Evolutionary conservation across 257 asterid genomes (phyloP), one percentile per base, ranked within the genome.

Genomic region (Solanum gracilifrons): DNA sequence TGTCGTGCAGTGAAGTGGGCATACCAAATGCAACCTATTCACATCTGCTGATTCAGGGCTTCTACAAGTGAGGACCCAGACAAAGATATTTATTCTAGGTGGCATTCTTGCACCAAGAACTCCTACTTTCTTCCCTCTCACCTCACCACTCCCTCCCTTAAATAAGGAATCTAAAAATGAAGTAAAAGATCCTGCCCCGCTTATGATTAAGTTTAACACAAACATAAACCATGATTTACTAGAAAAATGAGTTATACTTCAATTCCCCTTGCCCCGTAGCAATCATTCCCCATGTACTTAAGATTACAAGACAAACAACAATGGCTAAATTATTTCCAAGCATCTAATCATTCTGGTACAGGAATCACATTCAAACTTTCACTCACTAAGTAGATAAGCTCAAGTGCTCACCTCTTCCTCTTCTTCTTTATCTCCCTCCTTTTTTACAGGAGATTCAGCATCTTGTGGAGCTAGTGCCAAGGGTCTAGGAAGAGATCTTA

Each of bases 401-500:
- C 84, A 62, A 77, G 85, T 35, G 91, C 96, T 89, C 87, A 96
- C 98, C 98, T 95, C 94, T 71, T 92, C 93, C 75, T 91, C 95
- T 89, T 91, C 98, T 89, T 92, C 96, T 87, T 90, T 91, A 83
- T 80, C 90, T 46, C 87, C 91, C 64, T 88, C 93, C 86, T 72
- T 90, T 86, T 91, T 92, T 66, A 84, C 91, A 51, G 95, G 90
- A 29, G 93, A 93, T 79, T 90, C 88, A n/a, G 71, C 90, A 86
- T 90, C 92, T 91, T 90, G 92, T 69, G 92, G 90, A 86, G 94
- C 92, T 85, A 92, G 90, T 21, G 99, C 94, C 90, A 92, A 90
- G 60, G 99, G 99, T 89, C 93, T 95, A 37, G 99, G 98, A 92
- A 95, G 98, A 90, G 97, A 89, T 92, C 89, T 93, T 69, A 85